Evolutionary conservation across 176 grass and related monocot genomes (phyloP).

Genomic region (Alloteropsis semialata): DNA sequence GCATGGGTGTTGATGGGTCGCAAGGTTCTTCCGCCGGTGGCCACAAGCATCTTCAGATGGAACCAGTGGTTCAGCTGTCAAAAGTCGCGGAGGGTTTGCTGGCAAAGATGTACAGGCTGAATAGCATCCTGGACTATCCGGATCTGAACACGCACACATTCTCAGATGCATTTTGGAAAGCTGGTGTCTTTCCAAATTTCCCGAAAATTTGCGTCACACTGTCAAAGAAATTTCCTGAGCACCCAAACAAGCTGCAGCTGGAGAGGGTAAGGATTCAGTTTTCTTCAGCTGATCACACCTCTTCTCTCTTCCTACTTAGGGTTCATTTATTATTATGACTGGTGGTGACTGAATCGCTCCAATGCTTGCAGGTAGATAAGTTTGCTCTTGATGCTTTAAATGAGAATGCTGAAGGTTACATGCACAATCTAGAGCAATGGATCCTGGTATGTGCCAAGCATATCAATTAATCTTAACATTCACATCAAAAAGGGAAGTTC

Average conservation of each 20-base stretch:
- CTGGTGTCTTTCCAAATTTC: slow-evolving; percentile 83
- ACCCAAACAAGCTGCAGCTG: slow-evolving; percentile 92
- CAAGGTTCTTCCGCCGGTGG: slow-evolving; percentile 37
- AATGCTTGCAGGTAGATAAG: slow-evolving; percentile 79
- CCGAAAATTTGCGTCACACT: slow-evolving; percentile 78
- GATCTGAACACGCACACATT: slow-evolving; percentile 68
- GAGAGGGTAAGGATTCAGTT: slow-evolving; percentile 53
- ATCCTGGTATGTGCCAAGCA: slow-evolving; percentile 57
- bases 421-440: slow-evolving; percentile 94
- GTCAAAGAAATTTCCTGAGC: slow-evolving; percentile 96
- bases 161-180: slow-evolving; percentile 91
- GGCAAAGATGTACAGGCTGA: slow-evolving; percentile 84
- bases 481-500: background rate
- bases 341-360: background rate
- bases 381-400: slow-evolving; percentile 85
- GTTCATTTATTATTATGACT: background rate
- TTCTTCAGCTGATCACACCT: background rate
- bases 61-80: slow-evolving; percentile 84
- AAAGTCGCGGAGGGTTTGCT: slow-evolving; percentile 79
- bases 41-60: slow-evolving; percentile 79
- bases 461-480: background rate
- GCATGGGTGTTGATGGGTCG: slow-evolving; percentile 41
- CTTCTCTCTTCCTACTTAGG: background rate
- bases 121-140: slow-evolving; percentile 73
- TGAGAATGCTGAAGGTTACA: slow-evolving; percentile 92